A percentile compares a stretch with the other conserved stretches of the same genome.
Conservation (phyloP, 2,329 filamentous ascomycete species). For the Rhynchosporium secalis region DNA sequence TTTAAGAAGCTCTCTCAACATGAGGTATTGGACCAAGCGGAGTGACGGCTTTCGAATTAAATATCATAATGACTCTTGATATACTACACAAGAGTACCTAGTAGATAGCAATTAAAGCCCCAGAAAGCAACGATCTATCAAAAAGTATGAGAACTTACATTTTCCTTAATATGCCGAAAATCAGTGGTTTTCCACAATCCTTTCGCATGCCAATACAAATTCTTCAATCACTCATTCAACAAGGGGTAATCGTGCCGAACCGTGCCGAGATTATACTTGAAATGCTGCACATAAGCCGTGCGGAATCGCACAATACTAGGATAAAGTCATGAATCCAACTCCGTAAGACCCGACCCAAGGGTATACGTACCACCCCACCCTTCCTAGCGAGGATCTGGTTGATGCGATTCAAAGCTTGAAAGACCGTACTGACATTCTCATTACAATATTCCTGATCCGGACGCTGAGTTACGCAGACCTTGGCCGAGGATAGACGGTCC, state of each 20-base stretch:
- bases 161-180: slow-evolving; percentile 52
- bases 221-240: slow-evolving; percentile 64
- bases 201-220: slow-evolving; percentile 65
- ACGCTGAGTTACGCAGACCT: slow-evolving; percentile 68
- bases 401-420: slow-evolving; percentile 72
- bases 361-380: slow-evolving; percentile 51
- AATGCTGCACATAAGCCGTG: slow-evolving; percentile 64
- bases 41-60: slow-evolving; percentile 72
- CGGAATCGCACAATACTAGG: slow-evolving; percentile 66
- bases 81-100: slow-evolving; percentile 60
- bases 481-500: slow-evolving; percentile 55
- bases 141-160: slow-evolving; percentile 24
- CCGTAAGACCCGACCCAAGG: slow-evolving; percentile 73
- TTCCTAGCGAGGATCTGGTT: slow-evolving; percentile 63
- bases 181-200: slow-evolving; percentile 48
- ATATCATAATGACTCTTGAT: slow-evolving; percentile 77
- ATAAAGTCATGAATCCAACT: slow-evolving; percentile 74
- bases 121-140: not conserved
- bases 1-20: slow-evolving; percentile 72
- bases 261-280: slow-evolving; percentile 57
- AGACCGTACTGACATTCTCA: slow-evolving; percentile 67
- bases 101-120: too few species aligned
- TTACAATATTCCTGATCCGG: slow-evolving; percentile 81
- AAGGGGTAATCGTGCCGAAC: slow-evolving; percentile 52
- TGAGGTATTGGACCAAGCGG: slow-evolving; percentile 82